Base-by-base conservation (phyloP, 306 rosid species). In the Psophocarpus tetragonolobus region DNA sequence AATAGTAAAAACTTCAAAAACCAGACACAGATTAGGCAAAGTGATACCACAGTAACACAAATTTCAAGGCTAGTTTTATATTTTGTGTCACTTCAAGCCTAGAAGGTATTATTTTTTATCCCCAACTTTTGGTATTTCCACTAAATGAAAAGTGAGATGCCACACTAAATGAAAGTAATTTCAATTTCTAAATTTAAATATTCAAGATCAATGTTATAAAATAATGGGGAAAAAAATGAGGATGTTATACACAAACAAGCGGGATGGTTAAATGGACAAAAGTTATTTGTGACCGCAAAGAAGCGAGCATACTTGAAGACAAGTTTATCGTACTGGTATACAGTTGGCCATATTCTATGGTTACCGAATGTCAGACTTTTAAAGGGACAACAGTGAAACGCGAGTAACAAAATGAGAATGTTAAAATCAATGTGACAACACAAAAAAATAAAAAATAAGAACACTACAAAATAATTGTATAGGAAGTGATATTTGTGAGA, bases 1-100 rank as follows among this genome's bases (percentile, higher is more conserved):
- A 32, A 80, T 38, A 12, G 60, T n/a, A 11, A 47, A 56, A 61
- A 26, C 8, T 24, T 61, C 47, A 64, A 63, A 63, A 65, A 66
- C 42, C 21, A 65, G 42, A 62, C 23, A 15, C 61, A 51, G 33
- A 17, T 38, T 20, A 71, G 33, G 50, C 21, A 67, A 23, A 44
- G 14, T 15, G 8, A 63, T 18, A 5, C 45, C 18, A 42, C 35
- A 38, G 23, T 14, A 72, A 53, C 44, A 68, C 27, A 50, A 9
- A 75, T 62, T 35, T 63, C 15, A 14, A 32, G 39, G 45, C 44
- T 29, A 21, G 42, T 17, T 66, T 12, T n/a, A 21, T 21, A 20
- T 30, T 32, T 15, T 32, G 5, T 30, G 42, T 30, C 35, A 61
- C 13, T 61, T 61, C n/a, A 29, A 9, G 15, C 42, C 68, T 21